These are phyloP conservation scores for Drechslerella dactyloides DNA, from an alignment of 2,329 filamentous ascomycete species.

Conservation along the genomic window DNA sequence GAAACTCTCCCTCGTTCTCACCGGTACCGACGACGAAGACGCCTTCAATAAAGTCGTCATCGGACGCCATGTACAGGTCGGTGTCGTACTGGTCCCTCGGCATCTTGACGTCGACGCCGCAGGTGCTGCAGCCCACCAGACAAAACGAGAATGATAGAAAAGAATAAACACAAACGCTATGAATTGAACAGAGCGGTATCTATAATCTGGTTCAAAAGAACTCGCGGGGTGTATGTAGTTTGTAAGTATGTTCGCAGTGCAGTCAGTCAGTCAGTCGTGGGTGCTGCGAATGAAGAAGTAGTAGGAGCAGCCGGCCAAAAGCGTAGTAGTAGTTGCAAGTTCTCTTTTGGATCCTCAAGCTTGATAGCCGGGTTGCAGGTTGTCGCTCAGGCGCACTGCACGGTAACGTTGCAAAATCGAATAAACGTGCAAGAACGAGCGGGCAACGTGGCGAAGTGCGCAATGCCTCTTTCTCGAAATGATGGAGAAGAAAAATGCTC, in stretches of 20 bases:
- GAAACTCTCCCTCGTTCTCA: constrained; percentile 43
- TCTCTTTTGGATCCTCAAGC: neutral
- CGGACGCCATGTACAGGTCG: constrained; percentile 43
- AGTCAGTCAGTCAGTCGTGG: too few relatives aligned
- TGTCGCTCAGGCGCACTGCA: neutral
- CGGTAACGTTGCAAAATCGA: neutral
- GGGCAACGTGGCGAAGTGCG: too few relatives aligned
- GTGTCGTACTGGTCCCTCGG: constrained; percentile 42
- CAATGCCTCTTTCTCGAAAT: too few relatives aligned
- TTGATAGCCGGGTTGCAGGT: neutral
- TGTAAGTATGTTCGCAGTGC: too few relatives aligned
- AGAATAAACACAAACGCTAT: neutral
- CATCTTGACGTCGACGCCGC: constrained; percentile 20
- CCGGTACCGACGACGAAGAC: constrained; percentile 39
- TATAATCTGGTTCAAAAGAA: too few relatives aligned
- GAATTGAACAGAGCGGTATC: neutral
- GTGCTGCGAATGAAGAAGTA: too few relatives aligned
- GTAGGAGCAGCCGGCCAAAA: neutral
- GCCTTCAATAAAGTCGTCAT: constrained; percentile 43
- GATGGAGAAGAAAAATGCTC: too few relatives aligned
- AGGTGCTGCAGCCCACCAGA: too few relatives aligned
- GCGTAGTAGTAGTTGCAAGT: neutral
- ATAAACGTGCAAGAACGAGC: too few relatives aligned
- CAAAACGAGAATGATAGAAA: neutral
- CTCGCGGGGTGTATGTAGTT: too few relatives aligned